phyloP scores from a whole-genome alignment of 768 basidiomycete genomes.

The Pleurotus djamor region DNA sequence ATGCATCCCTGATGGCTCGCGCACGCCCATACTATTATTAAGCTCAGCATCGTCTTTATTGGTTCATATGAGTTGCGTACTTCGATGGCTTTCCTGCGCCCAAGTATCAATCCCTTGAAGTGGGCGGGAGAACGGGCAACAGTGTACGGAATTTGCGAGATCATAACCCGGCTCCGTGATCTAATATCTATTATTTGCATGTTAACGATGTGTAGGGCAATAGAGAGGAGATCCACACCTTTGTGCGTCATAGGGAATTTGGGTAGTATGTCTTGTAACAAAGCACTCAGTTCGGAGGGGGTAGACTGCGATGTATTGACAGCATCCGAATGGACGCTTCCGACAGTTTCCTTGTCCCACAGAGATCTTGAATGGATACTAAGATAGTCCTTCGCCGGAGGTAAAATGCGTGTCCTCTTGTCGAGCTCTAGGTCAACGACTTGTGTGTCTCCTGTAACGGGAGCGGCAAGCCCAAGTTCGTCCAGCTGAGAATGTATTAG shows the following conservation, averaged over 20 bases:
- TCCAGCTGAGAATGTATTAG: constrained; percentile 34
- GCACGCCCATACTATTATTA: constrained; percentile 46
- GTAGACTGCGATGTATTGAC: not conserved
- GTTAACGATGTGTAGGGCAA: not conserved
- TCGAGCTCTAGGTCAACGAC: constrained; percentile 53
- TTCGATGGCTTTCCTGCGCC: constrained; percentile 52
- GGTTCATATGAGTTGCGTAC: constrained; percentile 20
- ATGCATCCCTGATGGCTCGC: constrained; percentile 40
- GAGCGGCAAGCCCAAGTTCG: constrained; percentile 25
- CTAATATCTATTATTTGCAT: constrained; percentile 19
- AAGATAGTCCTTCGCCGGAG: constrained; percentile 25
- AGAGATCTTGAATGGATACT: constrained; percentile 30
- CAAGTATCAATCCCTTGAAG: constrained; percentile 33
- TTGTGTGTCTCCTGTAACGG: constrained; percentile 45
- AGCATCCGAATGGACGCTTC: not conserved
- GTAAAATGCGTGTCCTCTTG: constrained; percentile 37
- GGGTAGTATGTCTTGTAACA: constrained; percentile 28
- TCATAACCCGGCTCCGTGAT: constrained; percentile 9
- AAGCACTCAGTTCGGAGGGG: not conserved
- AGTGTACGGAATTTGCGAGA: constrained; percentile 33
- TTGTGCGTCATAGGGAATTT: constrained; percentile 42
- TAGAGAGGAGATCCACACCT: constrained; percentile 21
- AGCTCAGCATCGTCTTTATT: not conserved
- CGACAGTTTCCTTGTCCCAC: constrained; percentile 26
- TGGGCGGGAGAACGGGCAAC: constrained; percentile 29